phyloP scores from a whole-genome alignment of 2,329 filamentous ascomycete genomes.

The Cladosporium sphaerospermum region DNA sequence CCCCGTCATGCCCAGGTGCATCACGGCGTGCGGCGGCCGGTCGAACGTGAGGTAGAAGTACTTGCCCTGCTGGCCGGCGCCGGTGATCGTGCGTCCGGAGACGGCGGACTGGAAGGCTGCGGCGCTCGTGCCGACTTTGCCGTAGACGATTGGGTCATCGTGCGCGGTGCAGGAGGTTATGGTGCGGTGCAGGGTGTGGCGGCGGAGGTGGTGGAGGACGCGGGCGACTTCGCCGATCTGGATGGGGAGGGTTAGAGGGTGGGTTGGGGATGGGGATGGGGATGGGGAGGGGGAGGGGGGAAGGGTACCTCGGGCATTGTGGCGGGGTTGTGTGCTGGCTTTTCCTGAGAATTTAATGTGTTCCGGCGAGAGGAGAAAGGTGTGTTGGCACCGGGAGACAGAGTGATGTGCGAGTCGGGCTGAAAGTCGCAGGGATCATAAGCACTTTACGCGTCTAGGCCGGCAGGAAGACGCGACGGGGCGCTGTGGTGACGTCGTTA shows the following conservation, averaged over 20 bases:
- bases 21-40: conserved; percentile 70
- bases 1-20: conserved; percentile 49
- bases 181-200: conserved; percentile 76
- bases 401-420: too few relatives aligned
- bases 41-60: conserved; percentile 90
- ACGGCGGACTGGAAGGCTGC: conserved; percentile 67
- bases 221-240: conserved; percentile 63
- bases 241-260: not conserved
- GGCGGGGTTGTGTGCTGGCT: not conserved
- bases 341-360: not conserved
- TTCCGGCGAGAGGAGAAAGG: too few relatives aligned
- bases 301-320: not conserved
- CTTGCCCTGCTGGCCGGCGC: conserved; percentile 83
- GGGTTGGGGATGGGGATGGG: not conserved
- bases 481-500: too few relatives aligned
- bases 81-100: conserved; percentile 63
- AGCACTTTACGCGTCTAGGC: too few relatives aligned
- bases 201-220: conserved; percentile 76
- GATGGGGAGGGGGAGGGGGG: not conserved
- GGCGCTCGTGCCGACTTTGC: conserved; percentile 79
- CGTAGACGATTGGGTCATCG: conserved; percentile 81
- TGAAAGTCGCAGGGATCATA: too few relatives aligned
- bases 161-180: conserved; percentile 64
- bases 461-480: too few relatives aligned
- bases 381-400: too few relatives aligned